phyloP scores from a whole-genome alignment of 345 rosid species.

The Erysimum cheiranthoides region DNA sequence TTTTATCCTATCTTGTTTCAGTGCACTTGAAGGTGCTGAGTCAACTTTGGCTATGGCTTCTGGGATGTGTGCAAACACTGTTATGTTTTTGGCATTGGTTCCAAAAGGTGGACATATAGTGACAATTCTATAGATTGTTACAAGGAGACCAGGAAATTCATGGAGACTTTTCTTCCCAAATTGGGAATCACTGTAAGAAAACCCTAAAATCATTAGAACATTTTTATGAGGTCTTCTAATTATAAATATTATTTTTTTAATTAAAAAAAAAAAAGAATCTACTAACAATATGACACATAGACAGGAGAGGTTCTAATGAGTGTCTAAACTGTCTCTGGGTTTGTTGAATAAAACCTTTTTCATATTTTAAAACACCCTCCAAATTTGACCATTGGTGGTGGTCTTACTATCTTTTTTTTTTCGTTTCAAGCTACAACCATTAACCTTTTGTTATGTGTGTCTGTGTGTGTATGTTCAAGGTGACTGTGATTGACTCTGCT shows the following conservation, averaged over 20 bases:
- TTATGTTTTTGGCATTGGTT: constrained; percentile 81
- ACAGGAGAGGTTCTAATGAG: no score
- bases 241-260: no score
- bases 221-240: no score
- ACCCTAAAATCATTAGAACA: no score
- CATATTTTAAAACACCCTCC: no score
- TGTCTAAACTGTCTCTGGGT: no score
- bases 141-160: constrained; percentile 80
- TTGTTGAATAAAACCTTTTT: no score
- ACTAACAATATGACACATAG: no score
- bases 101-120: constrained; percentile 85
- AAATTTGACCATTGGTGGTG: no score
- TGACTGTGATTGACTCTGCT: constrained; percentile 78
- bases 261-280: not conserved
- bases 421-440: not conserved
- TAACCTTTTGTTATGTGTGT: not conserved
- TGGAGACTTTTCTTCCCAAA: constrained; percentile 79
- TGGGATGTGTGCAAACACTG: constrained; percentile 90
- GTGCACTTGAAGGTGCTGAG: constrained; percentile 96
- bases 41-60: constrained; percentile 87
- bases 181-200: constrained; percentile 69
- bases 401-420: not conserved
- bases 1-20: constrained; percentile 29
- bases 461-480: constrained; percentile 52
- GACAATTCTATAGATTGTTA: constrained; percentile 89